Conservation (phyloP, 2,329 filamentous ascomycete genomes). For the Xylariales sp. region DNA sequence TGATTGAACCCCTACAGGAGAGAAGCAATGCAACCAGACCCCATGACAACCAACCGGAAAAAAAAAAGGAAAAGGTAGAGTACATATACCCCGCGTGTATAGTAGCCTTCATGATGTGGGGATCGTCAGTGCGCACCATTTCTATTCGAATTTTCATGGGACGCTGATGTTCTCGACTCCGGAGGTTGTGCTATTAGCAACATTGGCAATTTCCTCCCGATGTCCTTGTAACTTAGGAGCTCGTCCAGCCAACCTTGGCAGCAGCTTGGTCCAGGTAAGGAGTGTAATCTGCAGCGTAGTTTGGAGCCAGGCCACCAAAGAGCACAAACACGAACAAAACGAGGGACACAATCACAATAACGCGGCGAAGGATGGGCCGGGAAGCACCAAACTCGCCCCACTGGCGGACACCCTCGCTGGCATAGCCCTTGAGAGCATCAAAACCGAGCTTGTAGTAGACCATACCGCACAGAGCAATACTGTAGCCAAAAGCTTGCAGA, state of each 20-base stretch:
- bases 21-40: too few relatives aligned
- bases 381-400: constrained; percentile 83
- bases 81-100: too few relatives aligned
- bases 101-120: too few relatives aligned
- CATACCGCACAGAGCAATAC: constrained; percentile 73
- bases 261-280: constrained; percentile 44
- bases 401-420: constrained; percentile 65
- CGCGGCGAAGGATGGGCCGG: constrained; percentile 73
- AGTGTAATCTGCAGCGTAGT: constrained; percentile 49
- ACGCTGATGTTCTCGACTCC: too few relatives aligned
- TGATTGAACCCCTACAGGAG: too few relatives aligned
- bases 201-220: too few relatives aligned
- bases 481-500: constrained; percentile 81
- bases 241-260: constrained; percentile 39
- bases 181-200: too few relatives aligned
- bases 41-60: too few relatives aligned
- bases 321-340: constrained; percentile 65
- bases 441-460: constrained; percentile 82
- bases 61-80: too few relatives aligned
- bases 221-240: constrained; percentile 15
- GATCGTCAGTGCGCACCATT: too few relatives aligned
- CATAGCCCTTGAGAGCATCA: constrained; percentile 78
- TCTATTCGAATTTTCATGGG: too few relatives aligned
- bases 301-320: constrained; percentile 62
- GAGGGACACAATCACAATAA: constrained; percentile 63